These are phyloP conservation scores for Cryphonectria japonica DNA, from an alignment of 2,329 filamentous ascomycete genomes.

Conservation along the genomic window DNA sequence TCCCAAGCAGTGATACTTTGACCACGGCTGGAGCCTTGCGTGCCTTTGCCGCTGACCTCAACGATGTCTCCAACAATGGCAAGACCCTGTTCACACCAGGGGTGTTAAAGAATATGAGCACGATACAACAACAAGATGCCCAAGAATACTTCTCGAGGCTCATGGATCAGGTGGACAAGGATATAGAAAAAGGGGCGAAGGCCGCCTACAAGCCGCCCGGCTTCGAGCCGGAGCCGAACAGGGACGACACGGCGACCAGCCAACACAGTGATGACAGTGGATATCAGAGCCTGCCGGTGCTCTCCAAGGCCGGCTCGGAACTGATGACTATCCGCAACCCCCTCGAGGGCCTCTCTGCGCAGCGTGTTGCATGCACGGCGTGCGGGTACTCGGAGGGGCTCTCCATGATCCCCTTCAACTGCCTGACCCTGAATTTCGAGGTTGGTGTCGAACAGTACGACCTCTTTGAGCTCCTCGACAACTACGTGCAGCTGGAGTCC, in stretches of 20 bases:
- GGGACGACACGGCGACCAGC: constrained; percentile 50
- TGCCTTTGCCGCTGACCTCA: constrained; percentile 71
- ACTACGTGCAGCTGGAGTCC: constrained; percentile 81
- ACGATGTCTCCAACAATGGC: constrained; percentile 71
- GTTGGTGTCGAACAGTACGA: constrained; percentile 64
- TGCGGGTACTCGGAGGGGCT: constrained; percentile 89
- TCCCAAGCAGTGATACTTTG: constrained; percentile 26
- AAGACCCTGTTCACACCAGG: constrained; percentile 80
- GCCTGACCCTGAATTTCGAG: constrained; percentile 82
- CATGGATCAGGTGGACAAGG: constrained; percentile 81
- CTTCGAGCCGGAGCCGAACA: constrained; percentile 44
- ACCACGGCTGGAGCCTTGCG: constrained; percentile 56
- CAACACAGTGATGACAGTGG: constrained; percentile 61
- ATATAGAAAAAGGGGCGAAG: constrained; percentile 59
- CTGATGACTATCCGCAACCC: constrained; percentile 66
- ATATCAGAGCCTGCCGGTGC: constrained; percentile 52
- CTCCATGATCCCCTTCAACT: constrained; percentile 92
- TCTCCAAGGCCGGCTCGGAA: constrained; percentile 43
- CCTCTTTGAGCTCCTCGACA: constrained; percentile 77
- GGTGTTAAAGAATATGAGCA: constrained; percentile 88
- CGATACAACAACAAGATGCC: constrained; percentile 94
- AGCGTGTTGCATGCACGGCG: constrained; percentile 82
- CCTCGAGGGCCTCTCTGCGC: constrained; percentile 83
- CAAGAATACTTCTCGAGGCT: constrained; percentile 96
- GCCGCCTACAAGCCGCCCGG: constrained; percentile 41